These are phyloP conservation scores for Fusarium vanettenii DNA, from an alignment of 2,329 filamentous ascomycete genomes.

Conservation along the genomic window DNA sequence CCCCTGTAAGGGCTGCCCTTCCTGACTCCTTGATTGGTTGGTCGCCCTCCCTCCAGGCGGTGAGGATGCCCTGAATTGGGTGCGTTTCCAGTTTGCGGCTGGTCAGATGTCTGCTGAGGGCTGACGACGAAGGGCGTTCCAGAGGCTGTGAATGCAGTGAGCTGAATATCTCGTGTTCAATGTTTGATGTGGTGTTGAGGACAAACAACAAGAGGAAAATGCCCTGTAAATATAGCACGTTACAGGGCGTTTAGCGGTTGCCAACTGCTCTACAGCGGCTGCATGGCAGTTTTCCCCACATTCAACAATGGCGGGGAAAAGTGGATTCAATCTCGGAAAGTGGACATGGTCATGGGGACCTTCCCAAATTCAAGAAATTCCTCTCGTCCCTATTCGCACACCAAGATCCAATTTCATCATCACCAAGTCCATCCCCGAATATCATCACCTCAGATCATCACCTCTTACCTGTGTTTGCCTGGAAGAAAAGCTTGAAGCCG, in stretches of 20 bases:
- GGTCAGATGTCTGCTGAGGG: constrained; percentile 21
- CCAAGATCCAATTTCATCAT: constrained; percentile 15
- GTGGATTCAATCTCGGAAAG: constrained; percentile 22
- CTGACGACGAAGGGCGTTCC: background rate
- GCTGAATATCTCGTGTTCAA: background rate
- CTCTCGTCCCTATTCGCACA: background rate
- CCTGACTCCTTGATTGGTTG: constrained; percentile 18
- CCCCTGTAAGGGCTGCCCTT: constrained; percentile 9
- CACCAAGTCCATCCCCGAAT: background rate
- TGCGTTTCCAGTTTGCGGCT: background rate
- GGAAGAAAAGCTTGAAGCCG: background rate
- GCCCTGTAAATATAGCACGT: constrained; percentile 7
- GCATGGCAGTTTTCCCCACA: constrained; percentile 26
- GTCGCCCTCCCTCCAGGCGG: constrained; percentile 19
- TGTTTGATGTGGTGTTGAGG: background rate
- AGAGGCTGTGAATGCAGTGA: background rate
- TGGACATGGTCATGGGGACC: constrained; percentile 18
- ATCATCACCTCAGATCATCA: background rate
- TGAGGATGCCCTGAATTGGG: constrained; percentile 24
- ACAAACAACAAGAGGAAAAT: background rate
- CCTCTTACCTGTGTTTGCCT: background rate
- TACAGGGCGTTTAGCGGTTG: constrained; percentile 14
- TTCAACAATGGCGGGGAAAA: constrained; percentile 30
- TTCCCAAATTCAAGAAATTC: constrained; percentile 28
- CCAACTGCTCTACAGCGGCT: background rate